Evolutionary conservation across 2,329 filamentous ascomycete genomes (phyloP), one percentile per base, ranked within the genome.

Genomic region (Penicillium brevicompactum): DNA sequence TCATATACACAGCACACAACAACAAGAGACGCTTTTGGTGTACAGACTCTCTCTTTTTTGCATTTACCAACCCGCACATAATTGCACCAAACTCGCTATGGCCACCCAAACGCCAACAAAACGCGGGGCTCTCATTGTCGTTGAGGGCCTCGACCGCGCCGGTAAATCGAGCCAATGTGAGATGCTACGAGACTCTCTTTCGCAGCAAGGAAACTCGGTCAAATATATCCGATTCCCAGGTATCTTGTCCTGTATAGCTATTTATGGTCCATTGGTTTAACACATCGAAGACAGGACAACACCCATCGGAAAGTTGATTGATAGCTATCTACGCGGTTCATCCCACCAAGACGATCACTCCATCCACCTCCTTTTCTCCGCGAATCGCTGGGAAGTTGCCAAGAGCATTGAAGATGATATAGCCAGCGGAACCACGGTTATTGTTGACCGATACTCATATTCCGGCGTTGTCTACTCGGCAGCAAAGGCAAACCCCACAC

Each of bases 371-470:
- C 82, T 96, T 18, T 96, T 96, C 74, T 91, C 88, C 56, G 91
- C 92, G 9, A 97, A 97, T 71, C 83, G 92, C 46, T 96, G 92
- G 92, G 92, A 96, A 70, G 73, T 79, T 40, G 74, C 76, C 13
- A 68, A 69, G 27, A 66, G 67, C 42, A 80, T 81, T 34, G 67
- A 73, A 32, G 57, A 70, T 37, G 73, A 78, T 50, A 78, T 97
- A 5, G 76, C 79, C 1, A 73, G 79, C 1, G 92, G 93, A 8
- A 87, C 82, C 18, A 94, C 86, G 0, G 82, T 99, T 31, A 80
- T 99, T 38, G 87, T 93, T 63, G 94, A 99, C 74, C 87, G 94
- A 46, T 99, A 97, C 78, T 96, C 95, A 72, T 93, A 96, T 78
- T 94, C 90, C 18, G 94, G 94, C 51, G 90, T 92, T 54, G 91